phyloP scores from a whole-genome alignment of 805 yeast species.

The Ogataea parapolymorpha region DNA sequence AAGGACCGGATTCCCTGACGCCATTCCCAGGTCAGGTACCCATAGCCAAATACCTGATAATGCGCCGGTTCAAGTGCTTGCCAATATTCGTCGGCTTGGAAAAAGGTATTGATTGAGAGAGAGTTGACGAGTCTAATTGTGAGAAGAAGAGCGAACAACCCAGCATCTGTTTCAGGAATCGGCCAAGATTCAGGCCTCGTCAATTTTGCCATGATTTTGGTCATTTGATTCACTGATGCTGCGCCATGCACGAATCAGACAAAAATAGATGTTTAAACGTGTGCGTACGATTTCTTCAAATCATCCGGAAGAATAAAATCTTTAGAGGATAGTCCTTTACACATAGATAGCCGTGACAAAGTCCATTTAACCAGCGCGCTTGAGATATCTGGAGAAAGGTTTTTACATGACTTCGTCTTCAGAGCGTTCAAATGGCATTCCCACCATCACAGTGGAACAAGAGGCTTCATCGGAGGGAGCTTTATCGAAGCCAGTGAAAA shows the following conservation, averaged over 20 bases:
- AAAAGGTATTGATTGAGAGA: conserved; percentile 63
- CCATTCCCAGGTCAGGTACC: conserved; percentile 97
- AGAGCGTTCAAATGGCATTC: background rate
- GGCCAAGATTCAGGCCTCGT: background rate
- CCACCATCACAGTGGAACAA: conserved; percentile 5
- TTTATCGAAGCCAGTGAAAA: conserved; percentile 28
- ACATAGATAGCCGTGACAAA: too few species aligned
- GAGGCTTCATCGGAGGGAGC: conserved; percentile 8
- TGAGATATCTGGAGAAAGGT: too few species aligned
- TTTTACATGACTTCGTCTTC: background rate
- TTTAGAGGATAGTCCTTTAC: too few species aligned
- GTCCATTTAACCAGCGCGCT: too few species aligned
- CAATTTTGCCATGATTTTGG: background rate
- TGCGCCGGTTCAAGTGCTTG: conserved; percentile 95
- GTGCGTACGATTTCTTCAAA: conserved; percentile 4
- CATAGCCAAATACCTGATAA: conserved; percentile 66
- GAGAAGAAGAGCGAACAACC: conserved; percentile 25
- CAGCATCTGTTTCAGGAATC: background rate
- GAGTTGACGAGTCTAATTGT: conserved; percentile 60
- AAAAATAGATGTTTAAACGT: conserved; percentile 3
- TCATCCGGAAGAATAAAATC: background rate
- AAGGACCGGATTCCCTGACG: conserved; percentile 66
- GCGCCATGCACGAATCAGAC: conserved; percentile 6
- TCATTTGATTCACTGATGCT: conserved; percentile 1
- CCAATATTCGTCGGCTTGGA: conserved; percentile 96